Conservation (phyloP, 2,329 filamentous ascomycete species). For the Sclerotinia trifoliorum region DNA sequence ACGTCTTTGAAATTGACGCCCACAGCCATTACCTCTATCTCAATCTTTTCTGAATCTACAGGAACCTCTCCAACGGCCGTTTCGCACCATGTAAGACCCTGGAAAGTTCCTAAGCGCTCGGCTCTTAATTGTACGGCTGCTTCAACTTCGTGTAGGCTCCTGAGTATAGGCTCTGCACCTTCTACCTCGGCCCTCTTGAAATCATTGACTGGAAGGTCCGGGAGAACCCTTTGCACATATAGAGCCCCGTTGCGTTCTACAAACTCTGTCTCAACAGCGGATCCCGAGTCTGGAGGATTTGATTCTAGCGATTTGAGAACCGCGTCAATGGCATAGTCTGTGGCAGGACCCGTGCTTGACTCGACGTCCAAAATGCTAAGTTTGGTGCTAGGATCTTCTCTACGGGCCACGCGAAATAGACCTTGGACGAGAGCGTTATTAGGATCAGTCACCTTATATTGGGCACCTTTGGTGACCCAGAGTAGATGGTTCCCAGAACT, state of each 20-base stretch:
- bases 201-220: constrained; percentile 28
- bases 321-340: not conserved
- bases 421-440: constrained; percentile 40
- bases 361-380: constrained; percentile 29
- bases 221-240: constrained; percentile 33
- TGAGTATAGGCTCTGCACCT: not conserved
- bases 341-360: constrained; percentile 3
- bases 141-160: constrained; percentile 14
- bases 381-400: constrained; percentile 24
- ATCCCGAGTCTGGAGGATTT: not conserved
- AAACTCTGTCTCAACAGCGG: constrained; percentile 35
- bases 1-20: constrained; percentile 30
- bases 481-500: constrained; percentile 30
- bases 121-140: constrained; percentile 15
- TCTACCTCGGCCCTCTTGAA: constrained; percentile 9
- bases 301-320: constrained; percentile 5
- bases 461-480: constrained; percentile 41
- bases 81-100: constrained; percentile 24
- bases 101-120: constrained; percentile 23
- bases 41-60: constrained; percentile 21
- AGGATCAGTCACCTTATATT: constrained; percentile 36
- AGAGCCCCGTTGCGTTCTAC: constrained; percentile 37
- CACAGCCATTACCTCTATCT: constrained; percentile 32
- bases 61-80: not conserved
- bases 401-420: constrained; percentile 37